Evolutionary conservation across 2,329 filamentous ascomycete species (phyloP), one percentile per base, ranked within the genome.

Genomic region (Xylariaceae sp.): DNA sequence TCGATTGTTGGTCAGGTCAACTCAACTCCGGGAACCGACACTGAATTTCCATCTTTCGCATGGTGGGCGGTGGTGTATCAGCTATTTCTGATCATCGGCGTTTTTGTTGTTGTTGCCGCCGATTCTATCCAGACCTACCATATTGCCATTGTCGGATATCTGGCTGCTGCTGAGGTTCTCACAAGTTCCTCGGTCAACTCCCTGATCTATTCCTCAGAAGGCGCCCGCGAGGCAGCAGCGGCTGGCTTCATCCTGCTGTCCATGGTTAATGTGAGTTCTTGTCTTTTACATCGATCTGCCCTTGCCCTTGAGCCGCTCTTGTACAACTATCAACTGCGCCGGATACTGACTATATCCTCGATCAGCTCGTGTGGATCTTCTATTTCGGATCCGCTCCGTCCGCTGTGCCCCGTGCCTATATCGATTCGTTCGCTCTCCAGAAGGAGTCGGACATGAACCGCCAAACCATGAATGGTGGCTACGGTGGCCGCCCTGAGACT

Each of bases 381-480:
- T 96, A 96, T 69, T 98, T 95, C 53, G 92, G 92, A 51, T 94
- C 90, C 2, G 83, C 88, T 13, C 88, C 90, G 2, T 84, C 86
- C 26, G 85, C 89, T 12, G 76, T 81, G 35, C 85, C 89, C 43
- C 84, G 90, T 50, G 81, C 86, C 37, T 94, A 93, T 58, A 83
- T 96, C 49, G 92, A 98, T 63, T 94, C 90, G 1, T 95, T 95
- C 55, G 88, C 92, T 31, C 72, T 95, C 15, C 78, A 92, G 65
- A 96, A 96, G 64, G 89, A 94, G 51, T 77, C 73, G 1, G 69
- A 74, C 16, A 76, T 72, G 61, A 67, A 77, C 67, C 65, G 83
- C 61, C 67, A 79, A 64, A 64, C 81, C 60, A 77, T 92, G 77
- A 81, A 78, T 35, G 80, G 77, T 51, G 80, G 73, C 43, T 88